Evolutionary conservation across 805 yeast genomes (phyloP).

Genomic region (Candida sonorensis): DNA sequence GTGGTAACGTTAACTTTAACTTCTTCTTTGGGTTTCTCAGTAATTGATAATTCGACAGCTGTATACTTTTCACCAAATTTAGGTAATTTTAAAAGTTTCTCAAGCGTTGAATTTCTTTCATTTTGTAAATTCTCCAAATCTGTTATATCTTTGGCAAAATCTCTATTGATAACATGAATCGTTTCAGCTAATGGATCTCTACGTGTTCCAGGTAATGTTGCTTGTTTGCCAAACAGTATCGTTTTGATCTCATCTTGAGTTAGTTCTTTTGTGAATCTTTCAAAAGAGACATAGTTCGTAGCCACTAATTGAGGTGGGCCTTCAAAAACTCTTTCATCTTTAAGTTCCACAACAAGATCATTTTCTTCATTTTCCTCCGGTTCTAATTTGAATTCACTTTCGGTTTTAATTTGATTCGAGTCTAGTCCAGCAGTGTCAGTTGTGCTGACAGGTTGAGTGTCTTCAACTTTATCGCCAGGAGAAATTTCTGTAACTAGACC

Average conservation of each 20-base stretch:
- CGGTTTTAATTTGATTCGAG: constrained; percentile 1
- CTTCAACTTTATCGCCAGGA: not conserved
- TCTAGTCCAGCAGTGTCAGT: constrained; percentile 1
- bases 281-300: constrained; percentile 46
- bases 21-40: constrained; percentile 37
- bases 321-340: constrained; percentile 32
- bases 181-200: constrained; percentile 49
- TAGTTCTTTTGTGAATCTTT: constrained; percentile 35
- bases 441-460: not conserved
- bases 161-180: constrained; percentile 21
- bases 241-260: constrained; percentile 26
- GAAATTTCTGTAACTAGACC: no score
- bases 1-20: constrained; percentile 50
- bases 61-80: constrained; percentile 53
- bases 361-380: constrained; percentile 11
- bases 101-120: constrained; percentile 28
- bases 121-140: constrained; percentile 18
- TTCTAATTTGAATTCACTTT: constrained; percentile 2
- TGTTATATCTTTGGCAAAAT: constrained; percentile 21
- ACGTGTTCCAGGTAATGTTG: constrained; percentile 44
- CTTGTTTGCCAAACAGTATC: constrained; percentile 57
- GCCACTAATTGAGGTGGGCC: constrained; percentile 67
- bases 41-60: constrained; percentile 34
- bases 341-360: not conserved
- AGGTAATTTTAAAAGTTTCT: constrained; percentile 43